Evolutionary conservation across 352 stramenopile species (phyloP), one percentile per base, ranked within the genome.

Genomic region (Globisporangium irregulare): DNA sequence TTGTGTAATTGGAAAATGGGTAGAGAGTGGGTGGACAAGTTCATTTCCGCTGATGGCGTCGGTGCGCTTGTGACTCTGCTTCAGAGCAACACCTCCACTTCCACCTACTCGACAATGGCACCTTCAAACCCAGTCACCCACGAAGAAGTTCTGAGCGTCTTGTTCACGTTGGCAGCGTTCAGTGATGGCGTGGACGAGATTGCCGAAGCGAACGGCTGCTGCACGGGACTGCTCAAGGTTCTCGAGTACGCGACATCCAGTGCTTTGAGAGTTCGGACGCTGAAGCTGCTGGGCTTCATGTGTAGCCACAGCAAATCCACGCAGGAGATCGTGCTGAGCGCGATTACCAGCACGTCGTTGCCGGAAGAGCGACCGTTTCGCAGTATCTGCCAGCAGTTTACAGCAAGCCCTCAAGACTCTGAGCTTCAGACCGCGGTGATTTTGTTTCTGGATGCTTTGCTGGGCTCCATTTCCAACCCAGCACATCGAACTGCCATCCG

Each of bases 11-110:
- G 38, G 38, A 43, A 48, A 53, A 53, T 12, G 46, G 8, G 6
- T 53, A 92, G 83, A 18, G 67, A 75, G 0, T 93, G 85, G 85
- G 66, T 82, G 6, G 73, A 84, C 2, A 82, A 78, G 53, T 90
- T 91, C 54, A 51, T 91, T 6, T 59, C 65, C 6, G 75, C 76
- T 25, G 67, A 79, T 2, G 85, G 85, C 25, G 59, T 91, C 0
- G 48, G 75, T 55, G 72, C 81, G 0, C 59, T 91, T 5, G 32
- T 86, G 5, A 36, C 62, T 2, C 64, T 84, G n/a, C 70, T 91
- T 4, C 66, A 80, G 61, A 67, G 63, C 2, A 38, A 15, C 7
- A 24, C 38, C 12, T 20, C 46, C 46, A 24, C n/a, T 32, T 32
- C 27, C 46, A 14, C n/a, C 1, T 10, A 1, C 36, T 10, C 36